Evolutionary conservation across 768 basidiomycete genomes (phyloP).

Genomic region (Amanita rimosa): DNA sequence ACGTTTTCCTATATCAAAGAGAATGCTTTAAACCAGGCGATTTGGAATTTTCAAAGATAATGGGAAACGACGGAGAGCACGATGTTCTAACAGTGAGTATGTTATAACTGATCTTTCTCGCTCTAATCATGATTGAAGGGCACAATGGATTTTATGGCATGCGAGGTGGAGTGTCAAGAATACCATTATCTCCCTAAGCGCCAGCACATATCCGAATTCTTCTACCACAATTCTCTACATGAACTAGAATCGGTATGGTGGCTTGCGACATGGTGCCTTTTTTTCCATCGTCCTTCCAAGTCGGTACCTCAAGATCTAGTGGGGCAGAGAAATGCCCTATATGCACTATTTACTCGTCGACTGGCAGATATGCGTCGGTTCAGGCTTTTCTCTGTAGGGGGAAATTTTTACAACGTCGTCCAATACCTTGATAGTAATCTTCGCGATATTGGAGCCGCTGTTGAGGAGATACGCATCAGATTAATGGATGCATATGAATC

Average conservation of each 20-base stretch:
- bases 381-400: neutral
- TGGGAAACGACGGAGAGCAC: neutral
- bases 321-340: neutral
- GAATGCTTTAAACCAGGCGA: neutral
- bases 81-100: neutral
- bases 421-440: neutral
- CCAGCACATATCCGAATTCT: neutral
- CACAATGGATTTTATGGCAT: neutral
- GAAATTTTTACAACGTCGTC: too few species aligned
- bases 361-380: neutral
- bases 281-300: neutral
- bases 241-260: neutral
- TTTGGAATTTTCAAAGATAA: neutral
- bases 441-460: neutral
- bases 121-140: neutral
- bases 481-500: neutral
- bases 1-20: neutral
- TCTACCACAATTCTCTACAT: neutral
- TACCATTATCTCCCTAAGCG: too few species aligned
- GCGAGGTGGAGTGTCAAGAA: neutral
- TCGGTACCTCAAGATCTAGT: neutral
- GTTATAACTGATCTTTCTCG: neutral
- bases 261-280: neutral
- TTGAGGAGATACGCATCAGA: neutral
- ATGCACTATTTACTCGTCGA: neutral